phyloP scores from a whole-genome alignment of 208 protist genomes.

The Leishmania arabica region DNA sequence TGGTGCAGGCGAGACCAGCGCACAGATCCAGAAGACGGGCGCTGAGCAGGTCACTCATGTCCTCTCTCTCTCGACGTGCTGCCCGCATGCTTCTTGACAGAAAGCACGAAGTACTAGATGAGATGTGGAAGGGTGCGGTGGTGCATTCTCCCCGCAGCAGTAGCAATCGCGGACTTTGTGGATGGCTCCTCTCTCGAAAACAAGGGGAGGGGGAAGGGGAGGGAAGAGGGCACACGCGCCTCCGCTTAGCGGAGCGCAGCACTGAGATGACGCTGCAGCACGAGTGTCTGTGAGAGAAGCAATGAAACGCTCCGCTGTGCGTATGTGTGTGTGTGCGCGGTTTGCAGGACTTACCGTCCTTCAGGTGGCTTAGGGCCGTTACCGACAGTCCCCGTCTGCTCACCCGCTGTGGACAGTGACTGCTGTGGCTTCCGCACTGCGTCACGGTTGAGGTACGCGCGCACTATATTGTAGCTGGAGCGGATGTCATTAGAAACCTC shows the following conservation, averaged over 20 bases:
- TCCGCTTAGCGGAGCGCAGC: neutral
- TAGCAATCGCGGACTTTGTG: neutral
- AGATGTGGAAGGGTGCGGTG: neutral
- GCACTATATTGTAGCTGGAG: slow-evolving; percentile 17
- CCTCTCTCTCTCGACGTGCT: neutral
- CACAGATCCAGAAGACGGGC: neutral
- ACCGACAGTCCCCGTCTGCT: neutral
- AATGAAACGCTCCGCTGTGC: neutral
- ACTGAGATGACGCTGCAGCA: neutral
- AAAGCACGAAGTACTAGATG: neutral
- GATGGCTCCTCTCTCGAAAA: neutral
- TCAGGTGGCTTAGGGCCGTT: neutral
- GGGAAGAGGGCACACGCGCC: neutral
- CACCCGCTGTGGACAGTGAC: neutral
- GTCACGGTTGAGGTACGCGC: slow-evolving; percentile 3
- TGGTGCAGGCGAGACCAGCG: neutral
- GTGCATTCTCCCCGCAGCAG: neutral
- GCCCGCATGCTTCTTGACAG: neutral
- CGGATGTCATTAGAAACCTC: slow-evolving; percentile 59
- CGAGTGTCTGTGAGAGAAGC: neutral
- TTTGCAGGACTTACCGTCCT: neutral
- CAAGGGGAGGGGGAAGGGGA: no score
- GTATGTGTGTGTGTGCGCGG: neutral
- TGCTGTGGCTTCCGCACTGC: neutral
- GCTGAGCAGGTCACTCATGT: neutral